Percentiles rank a stretch among this genome's conserved stretches.
Conservation (phyloP, 805 yeast genomes). For the Wickerhamomyces rabaulensis region DNA sequence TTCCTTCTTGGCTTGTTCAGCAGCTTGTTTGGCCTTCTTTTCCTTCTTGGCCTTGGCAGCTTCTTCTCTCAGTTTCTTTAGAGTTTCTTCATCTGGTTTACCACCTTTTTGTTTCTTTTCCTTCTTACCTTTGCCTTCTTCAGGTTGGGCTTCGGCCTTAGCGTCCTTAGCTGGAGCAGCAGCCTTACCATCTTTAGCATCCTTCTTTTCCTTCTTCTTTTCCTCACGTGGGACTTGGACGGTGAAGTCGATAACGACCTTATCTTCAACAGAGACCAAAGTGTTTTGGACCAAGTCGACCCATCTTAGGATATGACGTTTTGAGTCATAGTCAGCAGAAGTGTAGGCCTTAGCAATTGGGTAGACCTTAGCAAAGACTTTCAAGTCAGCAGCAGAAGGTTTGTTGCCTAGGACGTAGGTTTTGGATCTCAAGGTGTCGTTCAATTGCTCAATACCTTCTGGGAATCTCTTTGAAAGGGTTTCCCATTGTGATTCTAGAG, state of each 20-base stretch:
- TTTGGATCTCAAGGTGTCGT: constrained; percentile 59
- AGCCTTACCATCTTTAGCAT: constrained; percentile 23
- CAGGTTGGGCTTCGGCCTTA: constrained; percentile 24
- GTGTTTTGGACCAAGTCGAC: constrained; percentile 77
- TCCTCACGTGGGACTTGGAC: constrained; percentile 70
- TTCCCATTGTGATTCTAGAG: constrained; percentile 73
- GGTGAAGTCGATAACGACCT: constrained; percentile 52
- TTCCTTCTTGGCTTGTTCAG: constrained; percentile 38
- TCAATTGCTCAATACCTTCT: constrained; percentile 47
- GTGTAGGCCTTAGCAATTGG: constrained; percentile 57
- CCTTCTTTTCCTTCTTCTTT: constrained; percentile 52
- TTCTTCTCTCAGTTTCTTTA: constrained; percentile 42
- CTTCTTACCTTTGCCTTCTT: constrained; percentile 25
- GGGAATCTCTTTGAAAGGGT: constrained; percentile 66
- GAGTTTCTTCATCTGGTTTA: constrained; percentile 44
- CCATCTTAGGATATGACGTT: constrained; percentile 92
- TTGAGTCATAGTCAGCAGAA: constrained; percentile 46
- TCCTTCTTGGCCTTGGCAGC: constrained; percentile 63
- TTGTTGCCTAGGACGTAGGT: constrained; percentile 68
- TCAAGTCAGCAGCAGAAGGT: constrained; percentile 67
- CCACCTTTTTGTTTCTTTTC: constrained; percentile 41
- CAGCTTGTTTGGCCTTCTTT: constrained; percentile 44
- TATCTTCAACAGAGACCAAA: constrained; percentile 45
- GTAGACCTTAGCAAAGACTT: constrained; percentile 60
- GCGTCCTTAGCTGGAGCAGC: constrained; percentile 15